A percentile compares a stretch with the other conserved stretches of the same genome.
These are phyloP conservation scores for Papiliotrema nemorosa DNA, from an alignment of 1,284 basidiomycete genomes.

Conservation along the genomic window DNA sequence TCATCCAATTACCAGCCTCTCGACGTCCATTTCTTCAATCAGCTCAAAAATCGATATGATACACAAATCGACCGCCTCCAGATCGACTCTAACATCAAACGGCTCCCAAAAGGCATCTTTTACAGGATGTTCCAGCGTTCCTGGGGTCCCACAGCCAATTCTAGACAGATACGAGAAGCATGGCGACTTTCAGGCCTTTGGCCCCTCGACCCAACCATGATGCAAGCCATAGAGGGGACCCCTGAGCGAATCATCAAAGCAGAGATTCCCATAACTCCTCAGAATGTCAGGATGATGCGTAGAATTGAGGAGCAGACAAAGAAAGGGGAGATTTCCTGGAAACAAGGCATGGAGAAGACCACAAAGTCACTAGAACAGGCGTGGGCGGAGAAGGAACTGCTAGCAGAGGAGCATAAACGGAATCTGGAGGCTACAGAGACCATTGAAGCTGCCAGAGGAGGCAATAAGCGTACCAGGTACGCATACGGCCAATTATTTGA, in stretches of 20 bases:
- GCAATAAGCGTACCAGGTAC: not conserved
- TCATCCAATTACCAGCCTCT: constrained; percentile 11
- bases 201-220: constrained; percentile 4
- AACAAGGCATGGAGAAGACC: not conserved
- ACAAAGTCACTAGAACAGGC: not conserved
- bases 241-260: not conserved
- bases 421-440: not conserved
- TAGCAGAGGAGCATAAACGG: not conserved
- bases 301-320: not conserved
- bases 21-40: constrained; percentile 12
- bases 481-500: constrained; percentile 1
- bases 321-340: not conserved
- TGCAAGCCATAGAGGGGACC: not conserved
- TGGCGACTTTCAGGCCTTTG: constrained; percentile 11
- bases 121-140: constrained; percentile 8
- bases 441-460: not conserved
- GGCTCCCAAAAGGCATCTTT: constrained; percentile 6
- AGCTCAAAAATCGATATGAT: constrained; percentile 7
- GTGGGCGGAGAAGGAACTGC: not conserved
- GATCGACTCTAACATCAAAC: not conserved
- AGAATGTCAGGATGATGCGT: not conserved
- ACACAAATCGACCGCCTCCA: constrained; percentile 4
- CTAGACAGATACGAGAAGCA: constrained; percentile 2
- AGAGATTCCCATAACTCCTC: not conserved
- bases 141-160: constrained; percentile 5